These are phyloP conservation scores for Nakazawaea ambrosiae DNA, from an alignment of 805 yeast species.

Conservation along the genomic window DNA sequence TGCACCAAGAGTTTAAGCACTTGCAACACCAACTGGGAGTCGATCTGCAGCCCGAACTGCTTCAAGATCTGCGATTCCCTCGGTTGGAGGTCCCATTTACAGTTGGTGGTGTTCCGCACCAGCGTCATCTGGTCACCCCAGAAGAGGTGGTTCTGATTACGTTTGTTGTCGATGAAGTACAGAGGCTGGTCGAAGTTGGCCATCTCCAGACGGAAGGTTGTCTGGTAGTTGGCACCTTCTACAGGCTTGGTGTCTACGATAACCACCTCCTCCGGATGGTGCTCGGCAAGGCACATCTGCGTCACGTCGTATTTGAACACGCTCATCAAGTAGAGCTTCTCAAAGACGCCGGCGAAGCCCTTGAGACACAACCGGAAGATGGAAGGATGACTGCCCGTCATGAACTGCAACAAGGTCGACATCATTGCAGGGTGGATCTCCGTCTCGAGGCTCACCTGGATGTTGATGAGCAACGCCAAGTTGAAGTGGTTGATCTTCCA, in stretches of 20 bases:
- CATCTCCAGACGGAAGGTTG: constrained; percentile 45
- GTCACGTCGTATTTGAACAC: constrained; percentile 38
- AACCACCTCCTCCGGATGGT: constrained; percentile 27
- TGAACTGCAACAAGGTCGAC: constrained; percentile 35
- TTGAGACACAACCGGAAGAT: constrained; percentile 53
- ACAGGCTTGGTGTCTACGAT: constrained; percentile 35
- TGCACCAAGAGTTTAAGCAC: constrained; percentile 47
- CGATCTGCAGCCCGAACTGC: constrained; percentile 36
- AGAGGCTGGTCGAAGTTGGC: constrained; percentile 35
- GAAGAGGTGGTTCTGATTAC: constrained; percentile 61
- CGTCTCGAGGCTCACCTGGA: constrained; percentile 50
- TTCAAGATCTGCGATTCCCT: constrained; percentile 36
- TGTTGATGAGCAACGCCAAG: constrained; percentile 32
- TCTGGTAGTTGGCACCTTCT: constrained; percentile 25
- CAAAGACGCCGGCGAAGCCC: constrained; percentile 48
- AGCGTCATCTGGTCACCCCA: constrained; percentile 60
- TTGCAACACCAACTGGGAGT: constrained; percentile 50
- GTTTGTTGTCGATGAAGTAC: constrained; percentile 52
- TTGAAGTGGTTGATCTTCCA: constrained; percentile 32
- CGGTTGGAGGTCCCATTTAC: constrained; percentile 25
- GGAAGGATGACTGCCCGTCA: constrained; percentile 62
- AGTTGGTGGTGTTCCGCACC: constrained; percentile 26
- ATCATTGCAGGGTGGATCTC: constrained; percentile 33
- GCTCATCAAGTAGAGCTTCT: constrained; percentile 38
- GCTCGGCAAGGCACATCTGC: constrained; percentile 33